Evolutionary conservation across 1,139 yeast species (phyloP).

Genomic region (Zygosaccharomyces pseudobailii): DNA sequence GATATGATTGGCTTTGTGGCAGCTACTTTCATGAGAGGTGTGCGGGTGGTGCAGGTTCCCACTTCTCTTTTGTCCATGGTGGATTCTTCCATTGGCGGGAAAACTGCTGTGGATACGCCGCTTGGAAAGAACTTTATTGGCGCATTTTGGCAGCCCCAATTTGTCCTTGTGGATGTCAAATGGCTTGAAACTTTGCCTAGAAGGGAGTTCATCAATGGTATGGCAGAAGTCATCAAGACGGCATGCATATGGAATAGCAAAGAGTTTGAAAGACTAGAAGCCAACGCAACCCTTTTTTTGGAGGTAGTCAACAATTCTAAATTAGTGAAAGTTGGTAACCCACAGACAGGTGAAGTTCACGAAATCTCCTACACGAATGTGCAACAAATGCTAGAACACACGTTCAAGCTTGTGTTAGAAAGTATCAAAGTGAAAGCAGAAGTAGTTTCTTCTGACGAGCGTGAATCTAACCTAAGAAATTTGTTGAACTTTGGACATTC

Average conservation of each 20-base stretch:
- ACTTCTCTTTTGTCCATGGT: constrained; percentile 95
- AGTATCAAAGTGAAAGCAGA: constrained; percentile 88
- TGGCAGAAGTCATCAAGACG: constrained; percentile 97
- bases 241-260: constrained; percentile 96
- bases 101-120: constrained; percentile 98
- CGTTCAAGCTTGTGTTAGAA: constrained; percentile 74
- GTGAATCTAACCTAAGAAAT: constrained; percentile 92
- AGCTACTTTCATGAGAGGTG: constrained; percentile 98
- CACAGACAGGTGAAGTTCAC: constrained; percentile 32
- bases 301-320: constrained; percentile 40
- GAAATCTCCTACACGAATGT: constrained; percentile 48
- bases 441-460: constrained; percentile 91
- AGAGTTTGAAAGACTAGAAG: constrained; percentile 81
- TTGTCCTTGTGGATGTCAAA: constrained; percentile 81
- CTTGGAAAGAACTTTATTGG: constrained; percentile 94
- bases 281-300: constrained; percentile 63
- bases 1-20: constrained; percentile 99
- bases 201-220: constrained; percentile 94
- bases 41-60: constrained; percentile 88
- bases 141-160: constrained; percentile 94
- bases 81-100: constrained; percentile 97
- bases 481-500: constrained; percentile 94
- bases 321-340: constrained; percentile 44
- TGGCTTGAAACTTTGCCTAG: constrained; percentile 86
- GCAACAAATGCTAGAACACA: constrained; percentile 61